Percentiles rank a stretch among this genome's conserved stretches.
Evolutionary conservation across 305 asterid species (phyloP).

Genomic region (Rubia peregrina): DNA sequence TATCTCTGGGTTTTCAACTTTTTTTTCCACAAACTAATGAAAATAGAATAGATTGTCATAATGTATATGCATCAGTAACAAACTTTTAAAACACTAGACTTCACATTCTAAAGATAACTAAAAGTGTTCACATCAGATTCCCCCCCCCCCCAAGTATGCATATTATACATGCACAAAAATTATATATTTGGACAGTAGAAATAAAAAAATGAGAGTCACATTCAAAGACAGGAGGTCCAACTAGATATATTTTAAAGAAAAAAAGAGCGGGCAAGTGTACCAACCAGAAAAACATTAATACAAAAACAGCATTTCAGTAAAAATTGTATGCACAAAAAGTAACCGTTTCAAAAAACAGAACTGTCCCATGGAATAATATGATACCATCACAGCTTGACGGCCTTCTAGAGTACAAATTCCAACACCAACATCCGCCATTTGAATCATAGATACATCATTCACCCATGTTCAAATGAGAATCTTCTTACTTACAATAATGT

Average conservation of each 20-base stretch:
- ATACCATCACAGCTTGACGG: constrained; percentile 98
- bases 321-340: constrained; percentile 90
- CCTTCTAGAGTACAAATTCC: constrained; percentile 98
- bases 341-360: constrained; percentile 71
- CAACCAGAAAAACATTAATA: constrained; percentile 92
- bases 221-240: not conserved
- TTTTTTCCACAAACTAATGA: not conserved
- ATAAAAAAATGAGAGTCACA: not conserved
- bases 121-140: not conserved
- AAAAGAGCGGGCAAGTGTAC: constrained; percentile 17
- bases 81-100: not conserved
- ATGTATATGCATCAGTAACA: not conserved
- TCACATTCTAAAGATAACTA: not conserved
- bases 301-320: constrained; percentile 94
- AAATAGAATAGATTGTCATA: not conserved
- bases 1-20: not conserved
- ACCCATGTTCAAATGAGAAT: constrained; percentile 52
- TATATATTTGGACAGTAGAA: not conserved
- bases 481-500: constrained; percentile 13
- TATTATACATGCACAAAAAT: not conserved
- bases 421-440: constrained; percentile 99
- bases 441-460: constrained; percentile 97
- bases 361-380: constrained; percentile 97
- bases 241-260: not conserved
- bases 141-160: not conserved